Conservation (phyloP, 441 rosid species). For the Gossypium laxum region DNA sequence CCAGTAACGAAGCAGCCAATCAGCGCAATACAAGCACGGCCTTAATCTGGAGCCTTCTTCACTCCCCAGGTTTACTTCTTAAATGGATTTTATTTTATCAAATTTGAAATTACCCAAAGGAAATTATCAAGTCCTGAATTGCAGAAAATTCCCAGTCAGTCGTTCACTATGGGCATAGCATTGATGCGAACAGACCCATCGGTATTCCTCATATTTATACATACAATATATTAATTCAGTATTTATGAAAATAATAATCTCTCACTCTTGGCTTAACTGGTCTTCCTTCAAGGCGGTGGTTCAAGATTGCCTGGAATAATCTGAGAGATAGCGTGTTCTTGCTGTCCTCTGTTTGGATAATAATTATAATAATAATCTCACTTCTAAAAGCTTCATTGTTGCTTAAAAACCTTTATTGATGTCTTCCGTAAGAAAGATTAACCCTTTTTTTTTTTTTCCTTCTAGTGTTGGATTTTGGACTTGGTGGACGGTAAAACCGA, state of each 20-base stretch:
- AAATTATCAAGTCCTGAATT: not conserved
- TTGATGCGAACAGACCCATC: constrained; percentile 1
- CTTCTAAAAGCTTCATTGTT: too few relatives aligned
- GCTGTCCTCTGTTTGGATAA: not conserved
- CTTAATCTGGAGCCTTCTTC: constrained; percentile 37
- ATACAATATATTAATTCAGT: not conserved
- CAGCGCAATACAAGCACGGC: constrained; percentile 42
- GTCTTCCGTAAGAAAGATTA: too few relatives aligned
- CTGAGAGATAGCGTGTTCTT: not conserved
- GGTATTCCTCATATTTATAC: not conserved
- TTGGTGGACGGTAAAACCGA: too few relatives aligned
- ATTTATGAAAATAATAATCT: not conserved
- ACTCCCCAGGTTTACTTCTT: constrained; percentile 42
- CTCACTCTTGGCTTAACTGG: not conserved
- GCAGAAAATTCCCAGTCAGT: not conserved
- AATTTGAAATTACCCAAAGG: not conserved
- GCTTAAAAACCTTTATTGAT: too few relatives aligned
- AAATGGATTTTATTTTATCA: not conserved
- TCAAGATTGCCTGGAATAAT: not conserved
- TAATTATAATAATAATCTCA: not conserved
- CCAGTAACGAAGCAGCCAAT: constrained; percentile 34
- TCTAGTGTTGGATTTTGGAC: too few relatives aligned
- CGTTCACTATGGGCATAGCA: not conserved
- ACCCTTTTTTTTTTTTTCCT: too few relatives aligned
- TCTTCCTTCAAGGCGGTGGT: not conserved